Percentiles rank a stretch among this genome's conserved stretches.
Evolutionary conservation across 2,329 filamentous ascomycete species (phyloP).

Genomic region (Arthrobotrys musiformis): DNA sequence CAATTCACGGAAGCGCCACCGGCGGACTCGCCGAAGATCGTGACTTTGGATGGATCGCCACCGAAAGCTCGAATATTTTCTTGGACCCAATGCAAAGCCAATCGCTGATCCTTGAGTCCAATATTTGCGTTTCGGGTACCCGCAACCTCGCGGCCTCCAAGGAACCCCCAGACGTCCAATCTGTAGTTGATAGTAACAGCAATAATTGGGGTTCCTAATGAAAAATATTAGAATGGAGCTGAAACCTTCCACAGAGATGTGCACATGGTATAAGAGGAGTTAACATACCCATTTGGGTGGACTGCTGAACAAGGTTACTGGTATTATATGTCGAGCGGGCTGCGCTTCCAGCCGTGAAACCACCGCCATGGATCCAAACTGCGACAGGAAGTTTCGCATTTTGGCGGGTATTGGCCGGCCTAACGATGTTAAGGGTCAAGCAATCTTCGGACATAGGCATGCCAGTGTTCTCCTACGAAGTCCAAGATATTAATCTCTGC

Average conservation of each 20-base stretch:
- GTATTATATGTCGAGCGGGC: conserved; percentile 72
- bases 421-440: conserved; percentile 61
- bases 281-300: conserved; percentile 64
- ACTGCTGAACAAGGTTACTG: conserved; percentile 69
- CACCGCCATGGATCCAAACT: conserved; percentile 64
- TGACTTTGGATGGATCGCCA: conserved; percentile 70
- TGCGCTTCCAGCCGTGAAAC: conserved; percentile 66
- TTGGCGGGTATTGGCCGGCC: conserved; percentile 53
- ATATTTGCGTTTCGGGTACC: conserved; percentile 68
- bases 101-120: conserved; percentile 73
- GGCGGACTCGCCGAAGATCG: conserved; percentile 73
- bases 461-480: conserved; percentile 40
- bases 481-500: not conserved
- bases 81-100: conserved; percentile 71
- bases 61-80: conserved; percentile 72
- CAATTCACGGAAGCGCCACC: conserved; percentile 67
- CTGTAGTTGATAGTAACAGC: conserved; percentile 69
- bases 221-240: conserved; percentile 59
- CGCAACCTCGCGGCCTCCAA: conserved; percentile 65
- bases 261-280: too few relatives aligned
- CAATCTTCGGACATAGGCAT: conserved; percentile 59
- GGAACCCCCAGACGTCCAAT: conserved; percentile 67
- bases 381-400: conserved; percentile 59
- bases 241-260: too few relatives aligned
- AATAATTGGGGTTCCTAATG: conserved; percentile 65